Evolutionary conservation across 345 rosid species (phyloP).

Genomic region (Lepidium aucheri): DNA sequence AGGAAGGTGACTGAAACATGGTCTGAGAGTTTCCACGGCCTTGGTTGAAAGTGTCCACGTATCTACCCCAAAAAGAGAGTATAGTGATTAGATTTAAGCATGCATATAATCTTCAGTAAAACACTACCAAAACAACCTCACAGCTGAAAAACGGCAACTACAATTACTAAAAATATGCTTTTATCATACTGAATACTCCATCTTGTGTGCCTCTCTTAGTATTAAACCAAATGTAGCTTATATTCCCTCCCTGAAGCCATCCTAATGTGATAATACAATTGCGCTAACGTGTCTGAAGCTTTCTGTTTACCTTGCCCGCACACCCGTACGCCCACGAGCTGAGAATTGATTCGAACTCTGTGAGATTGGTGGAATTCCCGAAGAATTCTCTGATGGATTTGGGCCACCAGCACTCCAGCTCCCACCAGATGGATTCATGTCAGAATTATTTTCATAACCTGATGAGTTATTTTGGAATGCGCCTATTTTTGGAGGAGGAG

Average conservation of each 20-base stretch:
- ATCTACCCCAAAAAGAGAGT: conserved; percentile 8
- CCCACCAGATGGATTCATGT: conserved; percentile 35
- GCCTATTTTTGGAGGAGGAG: conserved; percentile 80
- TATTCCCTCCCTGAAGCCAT: background rate
- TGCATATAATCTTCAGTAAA: background rate
- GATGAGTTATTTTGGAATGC: conserved; percentile 57
- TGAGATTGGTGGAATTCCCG: conserved; percentile 81
- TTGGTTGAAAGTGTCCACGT: conserved; percentile 36
- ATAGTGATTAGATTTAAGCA: background rate
- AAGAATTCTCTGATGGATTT: conserved; percentile 40
- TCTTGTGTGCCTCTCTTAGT: background rate
- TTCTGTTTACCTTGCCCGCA: conserved; percentile 68
- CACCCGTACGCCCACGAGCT: conserved; percentile 84
- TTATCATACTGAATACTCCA: background rate
- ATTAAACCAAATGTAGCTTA: background rate
- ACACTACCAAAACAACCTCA: background rate
- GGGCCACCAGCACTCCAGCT: conserved; percentile 42
- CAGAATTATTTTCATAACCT: conserved; percentile 48
- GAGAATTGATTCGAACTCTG: conserved; percentile 74
- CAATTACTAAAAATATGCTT: background rate
- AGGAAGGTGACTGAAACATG: conserved; percentile 55
- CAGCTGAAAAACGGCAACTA: background rate
- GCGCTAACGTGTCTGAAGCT: background rate
- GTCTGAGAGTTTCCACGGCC: conserved; percentile 77
- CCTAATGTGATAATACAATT: background rate